Evolutionary conservation across 768 basidiomycete species (phyloP).

Genomic region (Tulasnella sp.): DNA sequence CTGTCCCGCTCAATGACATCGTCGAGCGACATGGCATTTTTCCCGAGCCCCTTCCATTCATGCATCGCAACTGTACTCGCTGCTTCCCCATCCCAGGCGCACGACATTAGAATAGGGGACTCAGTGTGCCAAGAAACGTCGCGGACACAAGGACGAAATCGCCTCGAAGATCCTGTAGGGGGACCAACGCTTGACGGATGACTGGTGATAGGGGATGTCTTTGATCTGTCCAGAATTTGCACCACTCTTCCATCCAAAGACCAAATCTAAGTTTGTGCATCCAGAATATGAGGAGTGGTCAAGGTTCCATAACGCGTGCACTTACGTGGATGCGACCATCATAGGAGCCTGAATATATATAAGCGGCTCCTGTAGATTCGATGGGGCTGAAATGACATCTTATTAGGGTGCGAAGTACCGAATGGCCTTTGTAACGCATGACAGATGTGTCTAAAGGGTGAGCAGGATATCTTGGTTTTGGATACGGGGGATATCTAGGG

Average conservation of each 20-base stretch:
- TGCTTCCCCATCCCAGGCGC: constrained; percentile 71
- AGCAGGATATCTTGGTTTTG: constrained; percentile 53
- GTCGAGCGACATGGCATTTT: constrained; percentile 55
- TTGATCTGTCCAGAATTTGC: constrained; percentile 76
- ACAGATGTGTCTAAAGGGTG: constrained; percentile 91
- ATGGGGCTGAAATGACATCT: constrained; percentile 93
- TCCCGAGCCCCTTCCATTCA: constrained; percentile 91
- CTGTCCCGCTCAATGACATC: constrained; percentile 64
- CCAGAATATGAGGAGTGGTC: not conserved
- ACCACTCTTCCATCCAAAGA: constrained; percentile 84
- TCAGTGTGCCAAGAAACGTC: constrained; percentile 94
- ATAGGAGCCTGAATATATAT: constrained; percentile 89
- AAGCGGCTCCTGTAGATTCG: constrained; percentile 87
- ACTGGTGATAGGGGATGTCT: constrained; percentile 61
- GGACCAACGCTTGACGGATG: constrained; percentile 67
- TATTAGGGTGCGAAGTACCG: constrained; percentile 85
- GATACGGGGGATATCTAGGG: constrained; percentile 59
- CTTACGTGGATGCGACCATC: constrained; percentile 81
- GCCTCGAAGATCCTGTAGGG: constrained; percentile 29
- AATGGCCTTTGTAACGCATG: constrained; percentile 92
- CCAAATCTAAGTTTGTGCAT: constrained; percentile 64
- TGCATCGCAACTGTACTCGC: constrained; percentile 72
- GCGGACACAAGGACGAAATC: constrained; percentile 51
- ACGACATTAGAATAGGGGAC: constrained; percentile 90
- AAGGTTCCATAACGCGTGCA: constrained; percentile 20